Evolutionary conservation across 371 early-diverging fungal species (phyloP).

Genomic region (Mortierella sp.): DNA sequence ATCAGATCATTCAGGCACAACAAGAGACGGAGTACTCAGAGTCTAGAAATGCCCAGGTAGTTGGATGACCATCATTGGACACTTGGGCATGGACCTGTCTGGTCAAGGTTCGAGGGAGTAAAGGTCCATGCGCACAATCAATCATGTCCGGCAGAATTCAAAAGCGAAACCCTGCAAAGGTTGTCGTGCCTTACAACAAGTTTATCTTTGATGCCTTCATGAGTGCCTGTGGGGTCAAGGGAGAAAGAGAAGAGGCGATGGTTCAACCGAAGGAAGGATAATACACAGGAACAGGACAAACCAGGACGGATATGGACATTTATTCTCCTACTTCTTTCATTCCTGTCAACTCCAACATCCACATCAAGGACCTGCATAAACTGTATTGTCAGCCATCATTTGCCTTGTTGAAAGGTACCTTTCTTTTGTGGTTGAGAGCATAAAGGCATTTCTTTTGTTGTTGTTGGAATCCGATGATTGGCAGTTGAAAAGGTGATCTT

Average conservation of each 20-base stretch:
- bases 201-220: neutral
- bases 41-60: neutral
- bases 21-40: neutral
- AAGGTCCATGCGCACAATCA: neutral
- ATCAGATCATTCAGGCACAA: neutral
- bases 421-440: neutral
- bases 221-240: neutral
- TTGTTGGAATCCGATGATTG: constrained; percentile 9
- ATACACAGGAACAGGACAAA: neutral
- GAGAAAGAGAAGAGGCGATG: neutral
- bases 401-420: neutral
- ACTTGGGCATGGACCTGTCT: neutral
- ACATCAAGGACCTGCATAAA: neutral
- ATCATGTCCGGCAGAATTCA: no score
- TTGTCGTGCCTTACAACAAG: no score
- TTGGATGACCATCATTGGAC: neutral
- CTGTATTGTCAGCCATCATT: neutral
- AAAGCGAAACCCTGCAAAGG: no score
- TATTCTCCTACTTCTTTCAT: neutral
- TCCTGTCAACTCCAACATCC: neutral
- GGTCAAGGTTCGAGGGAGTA: neutral
- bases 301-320: neutral
- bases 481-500: neutral
- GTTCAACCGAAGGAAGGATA: neutral
- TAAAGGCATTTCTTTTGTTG: neutral